These are phyloP conservation scores for Fraxinus floribunda DNA, from an alignment of 305 asterid genomes.

Conservation along the genomic window DNA sequence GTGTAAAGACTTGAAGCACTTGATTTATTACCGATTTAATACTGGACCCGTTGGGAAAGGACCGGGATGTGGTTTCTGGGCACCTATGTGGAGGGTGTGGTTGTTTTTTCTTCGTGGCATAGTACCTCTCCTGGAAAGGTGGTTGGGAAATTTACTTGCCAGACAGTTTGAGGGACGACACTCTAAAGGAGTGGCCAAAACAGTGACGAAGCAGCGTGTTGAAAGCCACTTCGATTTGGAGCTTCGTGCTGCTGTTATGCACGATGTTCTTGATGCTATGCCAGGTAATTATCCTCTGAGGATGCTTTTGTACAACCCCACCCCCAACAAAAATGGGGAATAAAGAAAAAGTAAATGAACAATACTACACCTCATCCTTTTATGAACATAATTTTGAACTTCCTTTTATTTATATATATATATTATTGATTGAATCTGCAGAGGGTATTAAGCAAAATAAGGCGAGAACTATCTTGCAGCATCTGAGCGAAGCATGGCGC, in stretches of 20 bases:
- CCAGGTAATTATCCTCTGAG: constrained; percentile 52
- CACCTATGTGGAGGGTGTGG: constrained; percentile 99
- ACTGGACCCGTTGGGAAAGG: constrained; percentile 99
- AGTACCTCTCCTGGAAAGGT: constrained; percentile 95
- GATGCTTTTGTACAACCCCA: neutral
- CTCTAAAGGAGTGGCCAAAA: constrained; percentile 98
- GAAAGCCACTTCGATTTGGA: constrained; percentile 98
- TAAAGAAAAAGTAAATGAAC: neutral
- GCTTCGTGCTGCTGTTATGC: constrained; percentile 99
- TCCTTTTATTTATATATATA: neutral
- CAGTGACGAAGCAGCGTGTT: constrained; percentile 98
- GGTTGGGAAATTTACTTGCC: constrained; percentile 96
- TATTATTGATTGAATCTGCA: constrained; percentile 25
- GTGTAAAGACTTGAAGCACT: constrained; percentile 98
- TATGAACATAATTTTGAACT: neutral
- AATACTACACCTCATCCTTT: neutral
- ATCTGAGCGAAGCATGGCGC: constrained; percentile 99
- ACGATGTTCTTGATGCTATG: constrained; percentile 99
- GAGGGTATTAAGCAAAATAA: constrained; percentile 98
- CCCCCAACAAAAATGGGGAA: neutral
- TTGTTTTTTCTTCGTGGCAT: constrained; percentile 97
- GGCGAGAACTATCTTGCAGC: constrained; percentile 98
- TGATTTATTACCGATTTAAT: constrained; percentile 94
- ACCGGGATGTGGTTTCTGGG: constrained; percentile 99
- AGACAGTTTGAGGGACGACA: constrained; percentile 98